phyloP scores from a whole-genome alignment of 257 asterid genomes.

The Nicotiana paniculata region DNA sequence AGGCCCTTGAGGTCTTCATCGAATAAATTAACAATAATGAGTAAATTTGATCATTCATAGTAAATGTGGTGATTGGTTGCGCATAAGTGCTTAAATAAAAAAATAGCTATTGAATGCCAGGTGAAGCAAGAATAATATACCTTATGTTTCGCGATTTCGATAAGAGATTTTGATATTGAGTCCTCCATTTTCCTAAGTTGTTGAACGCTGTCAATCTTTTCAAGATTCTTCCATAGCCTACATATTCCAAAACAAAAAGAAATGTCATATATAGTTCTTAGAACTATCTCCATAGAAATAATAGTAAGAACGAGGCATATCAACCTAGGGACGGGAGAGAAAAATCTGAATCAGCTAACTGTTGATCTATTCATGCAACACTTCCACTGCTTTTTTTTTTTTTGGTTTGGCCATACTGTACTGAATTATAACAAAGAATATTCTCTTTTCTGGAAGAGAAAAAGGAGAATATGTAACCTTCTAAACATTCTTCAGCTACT shows the following conservation, averaged over 20 bases:
- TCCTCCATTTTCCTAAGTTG: constrained; percentile 4
- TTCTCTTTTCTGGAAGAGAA: neutral
- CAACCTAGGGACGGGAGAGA: neutral
- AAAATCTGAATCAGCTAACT: neutral
- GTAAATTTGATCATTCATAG: neutral
- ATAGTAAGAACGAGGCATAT: neutral
- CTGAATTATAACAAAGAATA: neutral
- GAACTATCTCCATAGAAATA: neutral
- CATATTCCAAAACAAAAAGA: neutral
- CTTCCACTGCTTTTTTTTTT: too few relatives aligned
- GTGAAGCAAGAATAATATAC: neutral
- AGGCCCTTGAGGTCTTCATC: neutral
- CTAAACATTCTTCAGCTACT: neutral
- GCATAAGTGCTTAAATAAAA: neutral
- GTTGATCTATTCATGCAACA: neutral
- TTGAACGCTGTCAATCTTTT: constrained; percentile 3
- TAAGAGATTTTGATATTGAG: neutral
- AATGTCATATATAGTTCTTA: neutral
- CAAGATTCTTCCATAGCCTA: constrained; percentile 10
- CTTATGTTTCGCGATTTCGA: neutral
- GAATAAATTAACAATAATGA: neutral
- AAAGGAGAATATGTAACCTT: neutral
- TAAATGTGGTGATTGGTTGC: neutral
- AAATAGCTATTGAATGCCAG: neutral
- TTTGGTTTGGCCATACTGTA: too few relatives aligned